A percentile compares a stretch with the other conserved stretches of the same genome.
These are phyloP conservation scores for Apiospora koreana DNA, from an alignment of 2,329 filamentous ascomycete species.

Conservation along the genomic window DNA sequence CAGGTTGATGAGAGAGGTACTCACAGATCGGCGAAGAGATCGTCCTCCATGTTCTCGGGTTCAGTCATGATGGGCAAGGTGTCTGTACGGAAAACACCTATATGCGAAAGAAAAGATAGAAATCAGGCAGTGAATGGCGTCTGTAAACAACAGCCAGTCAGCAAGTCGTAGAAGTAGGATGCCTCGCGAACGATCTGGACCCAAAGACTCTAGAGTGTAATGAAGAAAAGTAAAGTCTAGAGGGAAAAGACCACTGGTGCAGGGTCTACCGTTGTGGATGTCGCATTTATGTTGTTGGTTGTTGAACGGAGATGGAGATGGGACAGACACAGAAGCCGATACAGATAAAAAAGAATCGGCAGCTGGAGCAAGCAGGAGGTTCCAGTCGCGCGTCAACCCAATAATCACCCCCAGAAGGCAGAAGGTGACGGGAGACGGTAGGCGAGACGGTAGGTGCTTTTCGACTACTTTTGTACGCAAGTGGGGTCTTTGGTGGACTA, in stretches of 20 bases:
- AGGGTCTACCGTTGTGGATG: neutral
- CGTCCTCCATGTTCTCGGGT: slow-evolving; percentile 81
- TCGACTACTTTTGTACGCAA: neutral
- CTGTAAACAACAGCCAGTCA: neutral
- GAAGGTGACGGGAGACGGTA: neutral
- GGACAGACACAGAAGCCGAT: neutral
- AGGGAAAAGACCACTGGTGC: neutral
- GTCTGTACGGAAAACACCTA: neutral
- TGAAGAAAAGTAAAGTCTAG: neutral
- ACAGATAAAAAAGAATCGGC: slow-evolving; percentile 9
- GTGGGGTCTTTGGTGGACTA: neutral
- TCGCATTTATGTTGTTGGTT: neutral
- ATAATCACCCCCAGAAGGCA: neutral
- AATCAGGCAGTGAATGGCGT: neutral
- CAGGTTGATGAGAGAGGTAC: slow-evolving; percentile 36
- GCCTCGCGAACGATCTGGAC: neutral
- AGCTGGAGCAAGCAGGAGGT: slow-evolving; percentile 6
- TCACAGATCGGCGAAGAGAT: slow-evolving; percentile 94
- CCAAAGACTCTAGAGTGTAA: neutral
- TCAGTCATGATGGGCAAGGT: slow-evolving; percentile 66
- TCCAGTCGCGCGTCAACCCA: neutral
- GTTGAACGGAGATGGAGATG: neutral
- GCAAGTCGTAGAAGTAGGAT: neutral
- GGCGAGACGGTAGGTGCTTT: neutral
- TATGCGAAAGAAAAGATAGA: neutral